Evolutionary conservation across 2,329 filamentous ascomycete genomes (phyloP), one percentile per base, ranked within the genome.

Genomic region (Sclerotinia spermophila): DNA sequence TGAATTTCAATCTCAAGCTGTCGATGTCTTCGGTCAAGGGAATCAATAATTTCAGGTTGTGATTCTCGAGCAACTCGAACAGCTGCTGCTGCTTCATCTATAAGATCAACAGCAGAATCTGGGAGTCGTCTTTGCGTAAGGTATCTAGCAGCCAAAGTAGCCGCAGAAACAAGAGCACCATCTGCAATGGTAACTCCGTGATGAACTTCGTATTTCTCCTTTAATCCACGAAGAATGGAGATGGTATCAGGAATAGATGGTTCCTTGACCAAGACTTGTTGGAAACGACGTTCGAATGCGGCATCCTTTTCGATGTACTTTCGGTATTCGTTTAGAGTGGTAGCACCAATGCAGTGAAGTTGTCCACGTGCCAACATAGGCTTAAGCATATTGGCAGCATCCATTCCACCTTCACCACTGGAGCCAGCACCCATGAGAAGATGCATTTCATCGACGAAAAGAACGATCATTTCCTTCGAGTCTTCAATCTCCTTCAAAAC

Each of bases 291-390:
- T 82, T 99, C 96, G 80, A 99, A 99, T 61, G 96, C 96, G 60
- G 93, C 92, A 78, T 99, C 96, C 83, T 99, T 99, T 81, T 99
- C 96, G 74, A 99, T 97, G 82, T 99, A 98, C 82, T 99, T 99
- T 79, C 96, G 89, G 82, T 99, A 99, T 81, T 99, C 96, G 73
- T 90, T 89, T 71, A 99, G 87, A 2, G 96, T 99, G 2, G 96
- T 99, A 8, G 96, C 96, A 81, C 96, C 96, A 74, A 99, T 98
- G 79, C 96, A 99, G 85, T 99, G 96, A 72, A 99, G 86, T 81
- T 98, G 95, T 68, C 96, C 96, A 79, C 96, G 90, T 72, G 96
- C 96, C 76, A 99, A 88, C 95, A 98, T 98, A 71, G 96, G 96
- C 84, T 99, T 99, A 74, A 99, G 87, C 77, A 99, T 84, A 81